These are phyloP conservation scores for Saccharomyces hybrid DNA, from an alignment of 1,139 yeast genomes.

Conservation along the genomic window DNA sequence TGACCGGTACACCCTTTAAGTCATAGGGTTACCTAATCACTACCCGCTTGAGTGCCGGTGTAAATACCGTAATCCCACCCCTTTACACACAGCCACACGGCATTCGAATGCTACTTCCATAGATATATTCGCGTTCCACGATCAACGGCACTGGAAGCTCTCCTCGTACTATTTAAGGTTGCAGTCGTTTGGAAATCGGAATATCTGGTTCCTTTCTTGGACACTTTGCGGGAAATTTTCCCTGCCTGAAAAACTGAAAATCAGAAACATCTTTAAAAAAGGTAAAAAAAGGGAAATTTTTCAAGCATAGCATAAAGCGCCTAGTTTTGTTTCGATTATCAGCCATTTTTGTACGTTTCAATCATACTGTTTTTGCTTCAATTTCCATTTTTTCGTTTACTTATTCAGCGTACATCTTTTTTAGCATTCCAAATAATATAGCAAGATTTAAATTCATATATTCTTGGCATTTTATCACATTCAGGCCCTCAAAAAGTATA, in stretches of 20 bases:
- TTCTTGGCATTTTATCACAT: not conserved
- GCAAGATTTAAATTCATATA: not conserved
- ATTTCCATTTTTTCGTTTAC: not conserved
- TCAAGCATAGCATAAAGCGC: not conserved
- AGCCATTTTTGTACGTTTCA: not conserved
- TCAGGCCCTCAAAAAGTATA: not conserved
- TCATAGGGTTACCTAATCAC: too few relatives aligned
- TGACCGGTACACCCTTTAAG: not conserved
- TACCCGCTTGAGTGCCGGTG: too few relatives aligned
- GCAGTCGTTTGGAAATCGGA: slow-evolving; percentile 1
- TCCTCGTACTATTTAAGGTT: not conserved
- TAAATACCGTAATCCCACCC: too few relatives aligned
- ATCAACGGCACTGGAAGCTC: not conserved
- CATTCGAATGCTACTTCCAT: not conserved
- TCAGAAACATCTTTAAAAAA: not conserved
- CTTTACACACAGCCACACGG: not conserved
- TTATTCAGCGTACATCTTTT: not conserved
- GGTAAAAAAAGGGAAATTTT: not conserved
- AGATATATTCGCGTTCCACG: not conserved
- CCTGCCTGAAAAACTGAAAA: not conserved
- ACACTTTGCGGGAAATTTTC: slow-evolving; percentile 3
- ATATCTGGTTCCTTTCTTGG: too few relatives aligned
- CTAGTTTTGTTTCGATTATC: not conserved
- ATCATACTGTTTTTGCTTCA: not conserved
- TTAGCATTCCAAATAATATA: not conserved